Conservation (phyloP, 352 stramenopile species). For the Phytophthora citrophthora region DNA sequence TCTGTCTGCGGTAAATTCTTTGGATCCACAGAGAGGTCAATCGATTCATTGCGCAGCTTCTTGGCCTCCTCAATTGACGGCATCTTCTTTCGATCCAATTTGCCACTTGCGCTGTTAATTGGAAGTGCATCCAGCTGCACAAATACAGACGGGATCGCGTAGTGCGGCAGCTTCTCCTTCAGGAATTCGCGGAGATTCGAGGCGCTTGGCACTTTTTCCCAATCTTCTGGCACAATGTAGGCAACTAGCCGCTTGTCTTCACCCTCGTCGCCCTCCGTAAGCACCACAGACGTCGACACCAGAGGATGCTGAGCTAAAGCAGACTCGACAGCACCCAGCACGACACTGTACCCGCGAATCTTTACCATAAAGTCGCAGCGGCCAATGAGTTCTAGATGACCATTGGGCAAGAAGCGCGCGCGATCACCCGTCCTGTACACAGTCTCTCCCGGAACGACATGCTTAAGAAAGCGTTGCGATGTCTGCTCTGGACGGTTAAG, state of each 20-base stretch:
- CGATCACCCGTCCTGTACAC: constrained; percentile 95
- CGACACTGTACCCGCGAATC: constrained; percentile 95
- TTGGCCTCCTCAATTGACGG: constrained; percentile 69
- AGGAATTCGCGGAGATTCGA: constrained; percentile 72
- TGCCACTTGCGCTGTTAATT: constrained; percentile 89
- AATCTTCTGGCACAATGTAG: constrained; percentile 89
- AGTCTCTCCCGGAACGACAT: constrained; percentile 66
- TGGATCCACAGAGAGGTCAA: constrained; percentile 66
- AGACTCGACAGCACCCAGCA: constrained; percentile 91
- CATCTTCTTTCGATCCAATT: constrained; percentile 91
- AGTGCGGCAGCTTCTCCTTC: constrained; percentile 81
- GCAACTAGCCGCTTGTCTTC: constrained; percentile 93
- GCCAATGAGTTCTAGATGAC: constrained; percentile 92
- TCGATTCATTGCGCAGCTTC: constrained; percentile 71
- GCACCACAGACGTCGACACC: constrained; percentile 89
- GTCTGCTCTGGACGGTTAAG: constrained; percentile 83
- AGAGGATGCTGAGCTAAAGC: constrained; percentile 87
- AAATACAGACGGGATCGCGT: constrained; percentile 83
- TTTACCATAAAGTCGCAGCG: constrained; percentile 97
- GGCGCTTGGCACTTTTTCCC: constrained; percentile 67
- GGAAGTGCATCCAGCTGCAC: constrained; percentile 84
- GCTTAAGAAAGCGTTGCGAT: constrained; percentile 74
- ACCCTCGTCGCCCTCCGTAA: constrained; percentile 86
- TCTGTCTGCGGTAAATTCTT: constrained; percentile 58
- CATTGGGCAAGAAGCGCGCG: constrained; percentile 89